These are phyloP conservation scores for Begonia fuchsioides DNA, from an alignment of 306 rosid genomes.

Conservation along the genomic window DNA sequence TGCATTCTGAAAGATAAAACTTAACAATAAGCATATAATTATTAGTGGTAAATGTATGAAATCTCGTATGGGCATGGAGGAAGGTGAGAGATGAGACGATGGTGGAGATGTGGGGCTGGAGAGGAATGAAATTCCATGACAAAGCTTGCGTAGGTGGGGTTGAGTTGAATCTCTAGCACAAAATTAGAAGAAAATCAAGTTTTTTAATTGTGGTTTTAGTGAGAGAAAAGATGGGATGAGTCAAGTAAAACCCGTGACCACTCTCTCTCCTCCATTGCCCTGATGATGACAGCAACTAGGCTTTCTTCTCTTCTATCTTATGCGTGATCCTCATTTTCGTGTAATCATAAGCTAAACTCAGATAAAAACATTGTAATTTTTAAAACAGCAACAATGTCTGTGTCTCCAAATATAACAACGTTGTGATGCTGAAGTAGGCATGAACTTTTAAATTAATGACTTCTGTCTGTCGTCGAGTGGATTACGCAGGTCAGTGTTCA, in stretches of 20 bases:
- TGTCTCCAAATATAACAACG: too few species aligned
- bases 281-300: slow-evolving; percentile 21
- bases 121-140: neutral
- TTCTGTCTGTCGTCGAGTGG: neutral
- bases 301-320: slow-evolving; percentile 7
- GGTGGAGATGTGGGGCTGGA: slow-evolving; percentile 1
- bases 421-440: too few species aligned
- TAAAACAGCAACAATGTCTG: too few species aligned
- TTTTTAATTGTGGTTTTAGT: neutral
- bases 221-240: slow-evolving; percentile 13
- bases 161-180: neutral
- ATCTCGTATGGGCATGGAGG: neutral
- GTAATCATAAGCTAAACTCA: too few species aligned
- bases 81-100: neutral
- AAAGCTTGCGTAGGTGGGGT: neutral
- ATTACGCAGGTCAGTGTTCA: too few species aligned
- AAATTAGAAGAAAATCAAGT: neutral
- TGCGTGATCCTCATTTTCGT: too few species aligned
- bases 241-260: slow-evolving; percentile 87
- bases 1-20: too few species aligned
- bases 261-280: slow-evolving; percentile 6
- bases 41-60: neutral
- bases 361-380: too few species aligned
- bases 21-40: too few species aligned
- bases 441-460: too few species aligned